Conservation (phyloP, 495 filamentous ascomycete genomes). For the Xylaria cubensis region DNA sequence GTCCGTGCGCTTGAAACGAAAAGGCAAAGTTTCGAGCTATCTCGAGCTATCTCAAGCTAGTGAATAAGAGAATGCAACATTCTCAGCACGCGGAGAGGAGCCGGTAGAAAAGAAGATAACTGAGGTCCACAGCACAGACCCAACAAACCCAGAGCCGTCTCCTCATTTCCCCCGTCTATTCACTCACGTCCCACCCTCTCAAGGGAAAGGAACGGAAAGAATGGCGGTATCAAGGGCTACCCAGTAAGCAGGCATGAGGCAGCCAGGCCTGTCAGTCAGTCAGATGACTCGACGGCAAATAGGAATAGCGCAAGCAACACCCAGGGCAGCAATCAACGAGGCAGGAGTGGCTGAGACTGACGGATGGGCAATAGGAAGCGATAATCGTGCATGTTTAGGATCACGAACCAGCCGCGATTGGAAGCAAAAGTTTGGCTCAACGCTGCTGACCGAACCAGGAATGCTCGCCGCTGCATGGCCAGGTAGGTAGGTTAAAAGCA, state of each 20-base stretch:
- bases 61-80: slow-evolving; percentile 3
- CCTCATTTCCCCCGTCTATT: neutral
- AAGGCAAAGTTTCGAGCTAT: neutral
- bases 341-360: slow-evolving; percentile 3
- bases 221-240: neutral
- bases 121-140: slow-evolving; percentile 19
- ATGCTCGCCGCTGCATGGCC: slow-evolving; percentile 9
- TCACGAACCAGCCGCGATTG: slow-evolving; percentile 1
- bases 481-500: neutral
- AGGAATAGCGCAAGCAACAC: neutral
- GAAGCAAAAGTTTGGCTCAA: slow-evolving; percentile 13
- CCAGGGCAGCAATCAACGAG: slow-evolving; percentile 5
- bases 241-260: slow-evolving; percentile 7
- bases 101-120: neutral
- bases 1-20: slow-evolving; percentile 5
- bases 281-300: slow-evolving; percentile 14
- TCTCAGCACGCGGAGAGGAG: neutral
- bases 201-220: neutral
- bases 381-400: slow-evolving; percentile 23
- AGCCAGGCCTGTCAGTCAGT: slow-evolving; percentile 4
- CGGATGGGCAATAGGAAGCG: neutral
- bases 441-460: slow-evolving; percentile 24
- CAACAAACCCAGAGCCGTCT: neutral
- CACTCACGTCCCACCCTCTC: neutral
- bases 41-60: neutral